Conservation (phyloP, 73 alveolate genomes). For the Diophrys sp. region DNA sequence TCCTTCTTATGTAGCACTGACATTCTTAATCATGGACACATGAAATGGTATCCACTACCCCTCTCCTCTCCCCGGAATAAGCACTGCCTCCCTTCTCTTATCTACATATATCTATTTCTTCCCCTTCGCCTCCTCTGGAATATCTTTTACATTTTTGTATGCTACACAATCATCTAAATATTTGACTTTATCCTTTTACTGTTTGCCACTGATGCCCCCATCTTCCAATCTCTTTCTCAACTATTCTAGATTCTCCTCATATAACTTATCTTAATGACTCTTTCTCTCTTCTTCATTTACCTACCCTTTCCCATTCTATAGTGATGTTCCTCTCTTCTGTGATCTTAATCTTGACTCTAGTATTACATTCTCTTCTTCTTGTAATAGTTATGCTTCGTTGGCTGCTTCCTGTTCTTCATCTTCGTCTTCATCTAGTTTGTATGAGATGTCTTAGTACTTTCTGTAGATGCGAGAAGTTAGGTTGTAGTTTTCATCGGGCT, state of each 20-base stretch:
- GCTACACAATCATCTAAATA: slow-evolving; percentile 69
- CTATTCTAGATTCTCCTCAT: slow-evolving; percentile 77
- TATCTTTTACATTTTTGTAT: slow-evolving; percentile 63
- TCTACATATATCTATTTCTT: slow-evolving; percentile 80
- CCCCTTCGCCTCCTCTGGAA: slow-evolving; percentile 78
- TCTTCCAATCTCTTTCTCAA: slow-evolving; percentile 71
- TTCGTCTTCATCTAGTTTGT: slow-evolving; percentile 55
- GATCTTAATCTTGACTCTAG: slow-evolving; percentile 73
- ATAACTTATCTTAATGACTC: slow-evolving; percentile 76
- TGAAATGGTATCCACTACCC: slow-evolving; percentile 88
- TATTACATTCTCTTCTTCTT: slow-evolving; percentile 23
- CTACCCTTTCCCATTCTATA: slow-evolving; percentile 12
- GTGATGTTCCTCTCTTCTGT: too few relatives aligned
- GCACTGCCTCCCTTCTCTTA: slow-evolving; percentile 62
- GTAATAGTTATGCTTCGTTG: slow-evolving; percentile 26
- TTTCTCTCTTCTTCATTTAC: slow-evolving; percentile 76
- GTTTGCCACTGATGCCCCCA: slow-evolving; percentile 64
- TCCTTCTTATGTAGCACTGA: slow-evolving; percentile 85
- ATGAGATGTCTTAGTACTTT: slow-evolving; percentile 39
- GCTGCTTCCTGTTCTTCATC: slow-evolving; percentile 39
- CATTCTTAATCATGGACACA: slow-evolving; percentile 82
- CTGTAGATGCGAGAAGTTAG: slow-evolving; percentile 49
- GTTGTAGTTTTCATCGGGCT: slow-evolving; percentile 37
- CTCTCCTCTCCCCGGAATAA: slow-evolving; percentile 80
- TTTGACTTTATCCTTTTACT: slow-evolving; percentile 42